A percentile compares a stretch with the other conserved stretches of the same genome.
Conservation (phyloP, 345 rosid genomes). For the Aquilaria malaccensis region DNA sequence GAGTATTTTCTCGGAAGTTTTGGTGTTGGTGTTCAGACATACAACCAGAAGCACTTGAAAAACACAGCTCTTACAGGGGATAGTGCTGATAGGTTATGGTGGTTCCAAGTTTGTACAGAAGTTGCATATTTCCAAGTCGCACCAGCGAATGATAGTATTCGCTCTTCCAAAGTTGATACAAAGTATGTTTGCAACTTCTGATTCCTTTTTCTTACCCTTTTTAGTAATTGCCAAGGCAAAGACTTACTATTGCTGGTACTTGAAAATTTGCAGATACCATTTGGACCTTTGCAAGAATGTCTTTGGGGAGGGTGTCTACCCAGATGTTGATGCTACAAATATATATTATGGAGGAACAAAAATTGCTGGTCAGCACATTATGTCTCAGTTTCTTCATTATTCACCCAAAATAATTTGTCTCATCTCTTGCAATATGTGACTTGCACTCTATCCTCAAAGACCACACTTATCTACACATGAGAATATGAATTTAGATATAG, state of each 20-base stretch:
- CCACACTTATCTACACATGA: neutral
- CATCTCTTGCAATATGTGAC: no score
- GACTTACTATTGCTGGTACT: neutral
- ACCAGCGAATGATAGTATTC: constrained; percentile 71
- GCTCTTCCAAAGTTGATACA: constrained; percentile 73
- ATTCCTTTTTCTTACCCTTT: neutral
- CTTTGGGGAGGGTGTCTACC: constrained; percentile 63
- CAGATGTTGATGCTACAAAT: constrained; percentile 68
- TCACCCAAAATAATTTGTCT: neutral
- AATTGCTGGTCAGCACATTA: constrained; percentile 49
- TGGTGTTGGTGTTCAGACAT: constrained; percentile 37
- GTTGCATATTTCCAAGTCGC: constrained; percentile 92
- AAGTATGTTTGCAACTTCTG: constrained; percentile 26
- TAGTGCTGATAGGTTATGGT: constrained; percentile 65
- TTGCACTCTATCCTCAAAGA: neutral
- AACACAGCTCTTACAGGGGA: constrained; percentile 30
- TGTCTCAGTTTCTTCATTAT: constrained; percentile 7
- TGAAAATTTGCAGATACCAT: constrained; percentile 49
- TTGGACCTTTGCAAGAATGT: constrained; percentile 74
- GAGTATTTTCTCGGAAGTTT: constrained; percentile 43
- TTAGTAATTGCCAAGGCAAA: constrained; percentile 3
- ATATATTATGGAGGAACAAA: constrained; percentile 75
- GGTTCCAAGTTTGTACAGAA: constrained; percentile 95
- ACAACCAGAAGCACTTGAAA: constrained; percentile 56
- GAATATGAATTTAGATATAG: no score